Percentiles rank a stretch among this genome's conserved stretches.
Evolutionary conservation across 2,329 filamentous ascomycete species (phyloP).

Genomic region (Stagonosporopsis vannaccii): DNA sequence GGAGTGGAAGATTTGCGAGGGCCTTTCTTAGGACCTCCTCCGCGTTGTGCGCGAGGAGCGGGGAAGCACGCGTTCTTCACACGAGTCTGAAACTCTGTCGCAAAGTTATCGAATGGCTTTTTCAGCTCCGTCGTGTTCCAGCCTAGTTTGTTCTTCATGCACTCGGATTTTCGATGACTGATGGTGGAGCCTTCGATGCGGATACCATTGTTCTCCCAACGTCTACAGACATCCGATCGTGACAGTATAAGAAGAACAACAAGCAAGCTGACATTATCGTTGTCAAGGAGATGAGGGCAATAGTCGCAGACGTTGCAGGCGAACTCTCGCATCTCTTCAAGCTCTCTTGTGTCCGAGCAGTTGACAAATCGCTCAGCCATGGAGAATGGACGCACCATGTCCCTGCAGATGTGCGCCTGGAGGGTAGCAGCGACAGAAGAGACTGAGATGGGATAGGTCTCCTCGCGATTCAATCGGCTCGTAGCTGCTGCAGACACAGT

Average conservation of each 20-base stretch:
- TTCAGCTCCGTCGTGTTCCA: constrained; percentile 44
- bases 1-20: constrained; percentile 32
- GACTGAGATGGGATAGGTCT: constrained; percentile 47
- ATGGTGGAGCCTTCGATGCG: constrained; percentile 50
- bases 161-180: constrained; percentile 47
- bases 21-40: constrained; percentile 22
- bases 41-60: constrained; percentile 33
- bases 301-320: constrained; percentile 48
- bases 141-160: constrained; percentile 48
- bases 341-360: constrained; percentile 42
- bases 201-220: constrained; percentile 48
- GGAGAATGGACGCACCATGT: constrained; percentile 44
- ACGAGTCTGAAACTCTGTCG: constrained; percentile 45
- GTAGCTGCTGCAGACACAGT: constrained; percentile 49
- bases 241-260: constrained; percentile 47
- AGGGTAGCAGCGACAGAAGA: constrained; percentile 44
- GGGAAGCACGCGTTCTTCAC: constrained; percentile 46
- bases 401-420: constrained; percentile 44
- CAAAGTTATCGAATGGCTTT: constrained; percentile 47
- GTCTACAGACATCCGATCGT: constrained; percentile 45
- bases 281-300: constrained; percentile 49
- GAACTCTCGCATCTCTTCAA: constrained; percentile 43
- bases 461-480: constrained; percentile 42
- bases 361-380: constrained; percentile 46
- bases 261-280: constrained; percentile 48